phyloP scores from a whole-genome alignment of 2,329 filamentous ascomycete species.

The Pseudocercospora crystallina region DNA sequence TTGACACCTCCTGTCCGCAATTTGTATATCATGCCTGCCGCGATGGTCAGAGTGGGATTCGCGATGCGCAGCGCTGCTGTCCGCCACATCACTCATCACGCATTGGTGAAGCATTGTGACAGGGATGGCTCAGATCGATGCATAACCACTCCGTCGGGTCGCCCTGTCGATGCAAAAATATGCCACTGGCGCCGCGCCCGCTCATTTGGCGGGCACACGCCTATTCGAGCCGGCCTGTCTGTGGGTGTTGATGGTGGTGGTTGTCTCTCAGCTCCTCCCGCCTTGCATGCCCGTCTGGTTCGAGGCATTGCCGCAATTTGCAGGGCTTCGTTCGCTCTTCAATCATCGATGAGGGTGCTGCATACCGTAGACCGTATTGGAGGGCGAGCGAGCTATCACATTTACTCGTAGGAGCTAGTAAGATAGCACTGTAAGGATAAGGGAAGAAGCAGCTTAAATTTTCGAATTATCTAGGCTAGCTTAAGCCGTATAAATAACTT shows the following conservation, averaged over 20 bases:
- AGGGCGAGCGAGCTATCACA: no score
- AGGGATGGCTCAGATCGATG: background rate
- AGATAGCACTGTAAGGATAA: no score
- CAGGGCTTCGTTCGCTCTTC: background rate
- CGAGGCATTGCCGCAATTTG: background rate
- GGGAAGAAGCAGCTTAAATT: no score
- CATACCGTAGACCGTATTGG: no score
- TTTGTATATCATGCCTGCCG: no score
- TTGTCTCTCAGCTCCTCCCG: background rate
- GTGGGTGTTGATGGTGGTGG: background rate
- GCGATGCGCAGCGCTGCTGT: background rate
- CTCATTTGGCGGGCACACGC: slow-evolving; percentile 5
- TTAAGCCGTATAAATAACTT: background rate
- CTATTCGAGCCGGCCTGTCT: background rate
- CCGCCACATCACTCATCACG: no score
- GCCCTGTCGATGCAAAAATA: slow-evolving; percentile 3
- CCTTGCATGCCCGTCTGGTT: slow-evolving; percentile 6
- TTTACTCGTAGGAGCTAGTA: no score
- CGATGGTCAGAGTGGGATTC: no score
- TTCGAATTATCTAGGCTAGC: no score
- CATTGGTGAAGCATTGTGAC: background rate
- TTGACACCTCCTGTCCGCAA: no score
- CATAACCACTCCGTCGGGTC: slow-evolving; percentile 16
- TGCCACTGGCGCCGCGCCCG: background rate
- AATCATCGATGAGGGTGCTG: no score